Base-by-base conservation (phyloP, 805 yeast species). In the Hanseniaspora nectarophila region DNA sequence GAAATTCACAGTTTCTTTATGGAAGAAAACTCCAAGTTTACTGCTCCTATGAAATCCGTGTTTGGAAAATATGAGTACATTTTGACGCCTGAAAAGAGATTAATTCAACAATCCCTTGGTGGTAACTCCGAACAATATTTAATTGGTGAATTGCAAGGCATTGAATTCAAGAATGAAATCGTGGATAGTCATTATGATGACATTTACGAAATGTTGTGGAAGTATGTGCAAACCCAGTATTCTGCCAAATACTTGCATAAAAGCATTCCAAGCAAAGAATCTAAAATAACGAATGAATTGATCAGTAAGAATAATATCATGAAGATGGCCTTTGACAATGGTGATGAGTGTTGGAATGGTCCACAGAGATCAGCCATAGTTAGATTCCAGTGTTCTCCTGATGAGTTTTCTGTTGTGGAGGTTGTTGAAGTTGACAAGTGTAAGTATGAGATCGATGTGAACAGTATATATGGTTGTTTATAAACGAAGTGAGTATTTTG, bases 331-430 rank as follows among this genome's bases (percentile, higher is more conserved):
- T 92, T 72, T 61, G 69, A 65, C 4, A 61, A 70, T 18, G 98
- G 98, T 20, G 80, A 79, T 39, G 76, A 73, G 61, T 92, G 98
- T 66, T 90, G 97, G 96, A 85, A 88, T 63, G 98, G 98, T 0
- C 97, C 97, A 5, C 64, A 70, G 28, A 77, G 98, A 64, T 75
- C 82, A 32, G 89, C 86, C 1, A 67, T 64, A 9, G 81, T 85
- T 1, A 70, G 70, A 21, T 61, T 89, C 51, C 69, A 70, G 16
- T 92, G 98, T 67, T 94, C 94, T 0, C 69, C 74, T 44, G 70
- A 73, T 53, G 64, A 87, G 23, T 53, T 82, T 51, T 54, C 55
- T 34, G 58, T 66, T 5, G 55, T 56, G n/a, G 64, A 77, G 3
- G 95, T 90, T 9, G 71, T 81, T 39, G 98, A 92, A 67, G 90